Base-by-base conservation (phyloP, 495 filamentous ascomycete genomes). In the Tuber borchii region DNA sequence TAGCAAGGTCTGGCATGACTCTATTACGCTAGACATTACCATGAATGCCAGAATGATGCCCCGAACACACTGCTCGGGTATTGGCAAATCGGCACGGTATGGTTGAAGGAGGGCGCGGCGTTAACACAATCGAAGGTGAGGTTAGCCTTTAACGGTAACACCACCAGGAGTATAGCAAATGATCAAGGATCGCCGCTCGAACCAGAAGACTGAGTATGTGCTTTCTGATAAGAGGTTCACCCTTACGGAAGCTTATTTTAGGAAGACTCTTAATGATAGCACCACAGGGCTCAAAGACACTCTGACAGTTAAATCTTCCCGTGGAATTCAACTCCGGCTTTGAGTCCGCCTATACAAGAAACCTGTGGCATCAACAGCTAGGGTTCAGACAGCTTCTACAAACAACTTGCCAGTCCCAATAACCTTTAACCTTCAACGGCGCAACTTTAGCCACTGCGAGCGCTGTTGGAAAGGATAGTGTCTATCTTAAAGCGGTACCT, bases 111-210 rank as follows among this genome's bases (percentile, higher is more conserved):
- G 77, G 84, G 84, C 9, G 85, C 84, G 8, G 82, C 85, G 73
- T 34, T 34, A 19, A 17, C 26, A 4, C 56, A 65, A 65, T 14
- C 7, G 26, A 26, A 9, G 56, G 79, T 88, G 12, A 83, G 86
- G 1, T 87, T 89, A 69, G 78, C 86, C 20, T 84, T 89, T 42
- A 90, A 90, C 70, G 87, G 87, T 20, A 91, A 90, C 74, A 86
- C 85, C 8, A 81, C 90, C 3, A 79, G 81, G 42, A 85, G 85
- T 1, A 85, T 90, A 77, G 56, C 48, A 14, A 85, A 83, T 14
- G 84, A 84, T 12, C 81, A 80, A 19, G 85, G 85, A 7, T 83
- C 76, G 5, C 77, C 74, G 2, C 75, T 87, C 34, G 76, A 73
- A 34, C 65, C 74, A 2, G 83, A 82, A 7, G 10, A 82, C 83